Conservation (phyloP, 257 asterid species). For the Jasminum sambac region DNA sequence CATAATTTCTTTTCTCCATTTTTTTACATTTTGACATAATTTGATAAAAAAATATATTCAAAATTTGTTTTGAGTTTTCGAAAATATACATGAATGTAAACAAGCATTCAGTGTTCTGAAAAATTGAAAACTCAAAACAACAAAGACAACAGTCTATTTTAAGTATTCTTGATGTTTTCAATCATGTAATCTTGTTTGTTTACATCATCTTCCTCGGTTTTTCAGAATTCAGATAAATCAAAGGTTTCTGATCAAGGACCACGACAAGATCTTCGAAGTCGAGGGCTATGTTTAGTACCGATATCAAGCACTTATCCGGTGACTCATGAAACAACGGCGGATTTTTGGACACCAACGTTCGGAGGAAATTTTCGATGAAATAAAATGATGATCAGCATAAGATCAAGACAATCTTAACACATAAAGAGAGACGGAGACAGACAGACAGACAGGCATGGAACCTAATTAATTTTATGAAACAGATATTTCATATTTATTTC, state of each 20-base stretch:
- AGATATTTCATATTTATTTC: slow-evolving; percentile 3
- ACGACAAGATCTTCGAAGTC: slow-evolving; percentile 73
- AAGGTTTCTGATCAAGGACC: slow-evolving; percentile 54
- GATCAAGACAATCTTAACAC: too few relatives aligned
- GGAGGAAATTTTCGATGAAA: slow-evolving; percentile 85
- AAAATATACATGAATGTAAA: too few relatives aligned
- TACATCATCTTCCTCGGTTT: background rate
- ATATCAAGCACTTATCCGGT: slow-evolving; percentile 84
- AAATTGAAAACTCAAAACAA: too few relatives aligned
- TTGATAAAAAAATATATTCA: too few relatives aligned
- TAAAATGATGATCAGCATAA: slow-evolving; percentile 10
- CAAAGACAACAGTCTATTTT: too few relatives aligned
- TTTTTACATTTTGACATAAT: too few relatives aligned
- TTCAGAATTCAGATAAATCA: slow-evolving; percentile 52
- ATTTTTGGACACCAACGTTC: slow-evolving; percentile 84
- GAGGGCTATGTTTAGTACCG: slow-evolving; percentile 89
- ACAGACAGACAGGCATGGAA: background rate
- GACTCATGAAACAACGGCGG: slow-evolving; percentile 70
- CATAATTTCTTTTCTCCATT: too few relatives aligned
- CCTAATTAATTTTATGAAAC: slow-evolving; percentile 4
- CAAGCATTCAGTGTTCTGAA: too few relatives aligned
- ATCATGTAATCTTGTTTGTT: background rate
- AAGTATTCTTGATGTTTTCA: background rate
- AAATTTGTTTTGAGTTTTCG: too few relatives aligned
- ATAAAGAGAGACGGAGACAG: too few relatives aligned